Conservation (phyloP, 2,329 filamentous ascomycete species). For the Aspergillus tubingensis region DNA sequence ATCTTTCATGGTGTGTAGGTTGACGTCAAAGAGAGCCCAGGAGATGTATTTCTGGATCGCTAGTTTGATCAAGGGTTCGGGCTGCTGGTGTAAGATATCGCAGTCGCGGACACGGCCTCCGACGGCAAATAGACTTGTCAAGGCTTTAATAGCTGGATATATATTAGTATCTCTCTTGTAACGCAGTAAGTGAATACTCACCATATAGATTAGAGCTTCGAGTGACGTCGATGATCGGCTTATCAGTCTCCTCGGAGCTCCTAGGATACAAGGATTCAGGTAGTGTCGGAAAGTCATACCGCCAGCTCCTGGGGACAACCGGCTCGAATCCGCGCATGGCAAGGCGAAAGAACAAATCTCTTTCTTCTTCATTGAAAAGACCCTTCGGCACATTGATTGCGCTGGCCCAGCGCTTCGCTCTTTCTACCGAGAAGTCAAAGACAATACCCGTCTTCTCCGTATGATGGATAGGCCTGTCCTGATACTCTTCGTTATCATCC, state of each 20-base stretch:
- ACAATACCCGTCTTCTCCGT: slow-evolving; percentile 29
- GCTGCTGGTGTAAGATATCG: slow-evolving; percentile 38
- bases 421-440: slow-evolving; percentile 34
- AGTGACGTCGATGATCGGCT: slow-evolving; percentile 50
- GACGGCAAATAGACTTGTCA: slow-evolving; percentile 53
- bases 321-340: slow-evolving; percentile 59
- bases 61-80: slow-evolving; percentile 41
- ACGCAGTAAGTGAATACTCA: slow-evolving; percentile 24
- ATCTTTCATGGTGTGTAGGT: slow-evolving; percentile 37
- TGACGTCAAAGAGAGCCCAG: slow-evolving; percentile 56
- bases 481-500: neutral
- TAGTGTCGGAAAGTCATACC: slow-evolving; percentile 55
- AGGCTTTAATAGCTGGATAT: slow-evolving; percentile 51
- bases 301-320: slow-evolving; percentile 55
- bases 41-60: slow-evolving; percentile 52
- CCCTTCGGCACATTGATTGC: slow-evolving; percentile 43
- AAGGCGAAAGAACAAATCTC: slow-evolving; percentile 55
- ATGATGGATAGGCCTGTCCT: neutral
- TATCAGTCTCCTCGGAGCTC: slow-evolving; percentile 31
- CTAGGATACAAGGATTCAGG: slow-evolving; percentile 55
- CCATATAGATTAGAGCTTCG: slow-evolving; percentile 49
- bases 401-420: slow-evolving; percentile 37
- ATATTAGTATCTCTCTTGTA: neutral
- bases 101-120: slow-evolving; percentile 56
- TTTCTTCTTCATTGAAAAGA: slow-evolving; percentile 55